Conservation (phyloP, 805 yeast genomes). For the Hanseniaspora clermontiae region DNA sequence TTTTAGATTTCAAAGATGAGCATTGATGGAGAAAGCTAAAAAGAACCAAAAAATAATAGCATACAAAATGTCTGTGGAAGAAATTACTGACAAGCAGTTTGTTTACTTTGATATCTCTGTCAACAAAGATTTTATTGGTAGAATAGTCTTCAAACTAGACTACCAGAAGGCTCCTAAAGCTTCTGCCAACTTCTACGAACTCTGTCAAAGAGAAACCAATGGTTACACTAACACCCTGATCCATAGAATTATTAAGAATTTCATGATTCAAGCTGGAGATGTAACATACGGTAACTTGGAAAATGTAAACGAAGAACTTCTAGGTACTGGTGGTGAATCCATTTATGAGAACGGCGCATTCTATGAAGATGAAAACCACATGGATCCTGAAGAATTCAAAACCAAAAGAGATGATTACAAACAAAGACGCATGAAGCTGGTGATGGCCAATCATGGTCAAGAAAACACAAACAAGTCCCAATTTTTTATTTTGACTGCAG, state of each 20-base stretch:
- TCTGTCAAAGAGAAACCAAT: conserved; percentile 29
- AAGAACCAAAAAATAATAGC: too few species aligned
- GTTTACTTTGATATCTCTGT: conserved; percentile 43
- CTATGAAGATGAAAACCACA: conserved; percentile 48
- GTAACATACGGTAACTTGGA: conserved; percentile 31
- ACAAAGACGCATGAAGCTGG: conserved; percentile 28
- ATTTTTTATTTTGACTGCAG: conserved; percentile 54
- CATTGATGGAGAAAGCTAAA: too few species aligned
- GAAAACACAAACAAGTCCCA: conserved; percentile 46
- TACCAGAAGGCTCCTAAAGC: conserved; percentile 44
- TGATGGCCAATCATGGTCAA: conserved; percentile 51
- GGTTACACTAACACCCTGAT: conserved; percentile 35
- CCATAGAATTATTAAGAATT: conserved; percentile 54
- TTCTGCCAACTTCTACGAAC: conserved; percentile 35
- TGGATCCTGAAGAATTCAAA: conserved; percentile 28
- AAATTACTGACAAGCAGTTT: not conserved
- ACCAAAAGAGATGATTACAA: conserved; percentile 26
- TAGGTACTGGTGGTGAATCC: conserved; percentile 38
- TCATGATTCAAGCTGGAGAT: conserved; percentile 63
- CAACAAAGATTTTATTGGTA: conserved; percentile 34
- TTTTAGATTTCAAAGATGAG: too few species aligned
- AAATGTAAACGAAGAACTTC: conserved; percentile 12
- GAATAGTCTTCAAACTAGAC: conserved; percentile 48
- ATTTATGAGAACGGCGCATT: conserved; percentile 28
- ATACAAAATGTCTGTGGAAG: not conserved